A percentile compares a stretch with the other conserved stretches of the same genome.
phyloP scores from a whole-genome alignment of 2,329 filamentous ascomycete species.

The Rutstroemia sp. region DNA sequence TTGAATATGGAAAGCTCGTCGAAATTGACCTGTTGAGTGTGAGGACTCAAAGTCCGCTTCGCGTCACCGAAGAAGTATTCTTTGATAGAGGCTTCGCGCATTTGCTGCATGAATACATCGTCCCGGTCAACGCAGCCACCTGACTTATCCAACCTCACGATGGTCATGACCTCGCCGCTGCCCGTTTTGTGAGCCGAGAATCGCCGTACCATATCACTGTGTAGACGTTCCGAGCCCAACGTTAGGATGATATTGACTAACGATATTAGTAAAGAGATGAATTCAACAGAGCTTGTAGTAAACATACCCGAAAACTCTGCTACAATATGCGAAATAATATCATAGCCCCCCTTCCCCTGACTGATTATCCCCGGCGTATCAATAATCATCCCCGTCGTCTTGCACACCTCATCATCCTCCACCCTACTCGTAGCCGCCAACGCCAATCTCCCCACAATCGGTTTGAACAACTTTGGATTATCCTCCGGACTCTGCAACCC shows the following conservation, averaged over 20 bases:
- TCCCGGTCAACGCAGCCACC: slow-evolving; percentile 77
- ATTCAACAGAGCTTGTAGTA: not conserved
- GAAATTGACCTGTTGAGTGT: slow-evolving; percentile 79
- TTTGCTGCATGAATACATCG: slow-evolving; percentile 63
- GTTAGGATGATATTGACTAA: slow-evolving; percentile 73
- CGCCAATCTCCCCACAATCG: slow-evolving; percentile 68
- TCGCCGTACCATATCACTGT: slow-evolving; percentile 64
- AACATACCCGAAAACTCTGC: slow-evolving; percentile 54
- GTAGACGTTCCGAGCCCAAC: slow-evolving; percentile 69
- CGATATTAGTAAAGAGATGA: slow-evolving; percentile 6
- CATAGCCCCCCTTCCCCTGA: slow-evolving; percentile 59
- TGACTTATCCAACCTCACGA: slow-evolving; percentile 76
- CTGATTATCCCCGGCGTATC: slow-evolving; percentile 70
- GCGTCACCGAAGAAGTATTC: slow-evolving; percentile 91
- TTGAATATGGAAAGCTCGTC: slow-evolving; percentile 67
- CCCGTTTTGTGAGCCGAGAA: slow-evolving; percentile 52
- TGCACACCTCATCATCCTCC: slow-evolving; percentile 65
- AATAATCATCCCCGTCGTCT: slow-evolving; percentile 72
- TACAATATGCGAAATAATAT: slow-evolving; percentile 73
- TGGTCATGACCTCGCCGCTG: slow-evolving; percentile 60
- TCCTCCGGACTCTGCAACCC: slow-evolving; percentile 68
- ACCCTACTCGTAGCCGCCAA: slow-evolving; percentile 71
- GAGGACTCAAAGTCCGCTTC: slow-evolving; percentile 72
- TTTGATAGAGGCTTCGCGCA: slow-evolving; percentile 70
- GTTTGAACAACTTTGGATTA: slow-evolving; percentile 64